A percentile compares a stretch with the other conserved stretches of the same genome.
Evolutionary conservation across 192 early-diverging fungal species (phyloP).

Genomic region (Coemansia sp.): DNA sequence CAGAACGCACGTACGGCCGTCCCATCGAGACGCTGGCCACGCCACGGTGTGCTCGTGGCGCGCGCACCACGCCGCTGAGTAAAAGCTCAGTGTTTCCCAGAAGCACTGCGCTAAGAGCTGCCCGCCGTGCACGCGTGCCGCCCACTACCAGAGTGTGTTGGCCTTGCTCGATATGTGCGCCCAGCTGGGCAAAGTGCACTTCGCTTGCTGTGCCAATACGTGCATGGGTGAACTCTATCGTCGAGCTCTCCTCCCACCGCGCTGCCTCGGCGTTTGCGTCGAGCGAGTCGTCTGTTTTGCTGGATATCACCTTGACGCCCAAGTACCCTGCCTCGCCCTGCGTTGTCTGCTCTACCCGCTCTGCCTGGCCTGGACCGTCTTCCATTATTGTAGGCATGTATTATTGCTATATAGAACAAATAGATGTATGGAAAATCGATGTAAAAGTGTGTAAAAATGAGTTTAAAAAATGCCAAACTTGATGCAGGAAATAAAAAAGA

Average conservation of each 20-base stretch:
- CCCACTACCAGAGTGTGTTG: constrained; percentile 42
- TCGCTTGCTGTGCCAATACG: neutral
- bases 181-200: constrained; percentile 21
- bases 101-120: constrained; percentile 20
- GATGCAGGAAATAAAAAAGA: neutral
- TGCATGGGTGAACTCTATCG: constrained; percentile 14
- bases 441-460: neutral
- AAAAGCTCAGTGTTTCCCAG: constrained; percentile 6
- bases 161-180: constrained; percentile 24
- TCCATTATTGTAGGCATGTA: neutral
- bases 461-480: neutral
- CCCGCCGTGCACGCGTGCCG: constrained; percentile 14
- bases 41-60: constrained; percentile 14
- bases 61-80: constrained; percentile 12
- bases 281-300: neutral
- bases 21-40: constrained; percentile 10
- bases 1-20: constrained; percentile 24
- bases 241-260: constrained; percentile 12
- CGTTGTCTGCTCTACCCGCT: neutral
- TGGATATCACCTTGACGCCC: constrained; percentile 5
- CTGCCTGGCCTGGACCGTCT: neutral
- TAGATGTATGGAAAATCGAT: neutral
- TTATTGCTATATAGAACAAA: neutral
- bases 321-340: constrained; percentile 1
- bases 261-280: neutral